Conservation (phyloP, 495 filamentous ascomycete genomes). For the Chaetomidium leptoderma region DNA sequence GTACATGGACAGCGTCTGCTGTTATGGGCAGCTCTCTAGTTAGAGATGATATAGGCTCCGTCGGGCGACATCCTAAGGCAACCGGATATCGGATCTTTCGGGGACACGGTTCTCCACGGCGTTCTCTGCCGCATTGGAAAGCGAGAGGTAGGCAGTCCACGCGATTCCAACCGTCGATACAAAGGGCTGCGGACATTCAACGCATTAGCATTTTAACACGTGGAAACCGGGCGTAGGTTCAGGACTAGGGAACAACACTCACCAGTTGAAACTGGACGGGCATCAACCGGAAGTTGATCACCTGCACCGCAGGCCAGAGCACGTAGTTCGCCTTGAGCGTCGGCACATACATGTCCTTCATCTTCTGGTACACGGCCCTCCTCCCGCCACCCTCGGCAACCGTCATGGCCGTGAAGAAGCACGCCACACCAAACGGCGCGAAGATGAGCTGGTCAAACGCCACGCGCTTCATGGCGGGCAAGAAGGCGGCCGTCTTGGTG, state of each 20-base stretch:
- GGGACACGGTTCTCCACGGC: constrained; percentile 12
- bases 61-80: neutral
- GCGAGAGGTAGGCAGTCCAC: constrained; percentile 97
- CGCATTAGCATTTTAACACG: too few species aligned
- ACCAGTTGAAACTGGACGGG: constrained; percentile 97
- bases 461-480: constrained; percentile 83
- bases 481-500: constrained; percentile 64
- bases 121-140: constrained; percentile 86
- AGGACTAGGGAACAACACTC: constrained; percentile 40
- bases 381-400: constrained; percentile 88
- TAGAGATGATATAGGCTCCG: neutral
- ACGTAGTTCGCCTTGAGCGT: constrained; percentile 94
- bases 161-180: constrained; percentile 95
- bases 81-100: neutral
- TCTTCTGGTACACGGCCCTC: constrained; percentile 74
- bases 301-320: constrained; percentile 93
- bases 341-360: constrained; percentile 88
- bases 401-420: constrained; percentile 96
- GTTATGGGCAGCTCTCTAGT: neutral
- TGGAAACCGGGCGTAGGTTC: too few species aligned
- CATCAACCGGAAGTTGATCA: constrained; percentile 93
- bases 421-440: constrained; percentile 82
- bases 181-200: constrained; percentile 76
- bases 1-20: neutral
- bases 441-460: constrained; percentile 93